Evolutionary conservation across 805 yeast genomes (phyloP).

Genomic region (Lipomyces chichibuensis): DNA sequence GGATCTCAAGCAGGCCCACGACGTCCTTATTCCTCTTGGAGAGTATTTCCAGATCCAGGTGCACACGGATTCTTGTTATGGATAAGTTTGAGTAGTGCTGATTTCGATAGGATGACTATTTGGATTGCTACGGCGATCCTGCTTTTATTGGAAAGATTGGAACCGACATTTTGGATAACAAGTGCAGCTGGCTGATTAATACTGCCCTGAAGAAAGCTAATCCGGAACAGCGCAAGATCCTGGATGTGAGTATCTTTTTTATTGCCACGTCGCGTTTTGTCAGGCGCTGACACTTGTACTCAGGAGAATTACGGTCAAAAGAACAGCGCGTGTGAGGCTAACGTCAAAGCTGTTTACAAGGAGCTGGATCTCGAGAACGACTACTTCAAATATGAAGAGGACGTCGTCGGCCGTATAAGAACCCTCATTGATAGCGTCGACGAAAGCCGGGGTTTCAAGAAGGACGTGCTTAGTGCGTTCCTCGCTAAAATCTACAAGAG

Average conservation of each 20-base stretch:
- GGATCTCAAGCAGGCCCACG: conserved; percentile 86
- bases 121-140: conserved; percentile 97
- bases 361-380: conserved; percentile 71
- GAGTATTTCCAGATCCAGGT: conserved; percentile 96
- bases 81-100: neutral
- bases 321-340: conserved; percentile 65
- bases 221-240: conserved; percentile 76
- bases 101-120: conserved; percentile 67
- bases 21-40: conserved; percentile 89
- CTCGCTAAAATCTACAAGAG: conserved; percentile 92
- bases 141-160: conserved; percentile 98
- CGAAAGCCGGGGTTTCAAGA: conserved; percentile 91
- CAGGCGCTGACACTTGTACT: neutral
- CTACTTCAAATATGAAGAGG: conserved; percentile 83
- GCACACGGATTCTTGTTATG: neutral
- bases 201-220: conserved; percentile 80
- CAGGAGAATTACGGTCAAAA: conserved; percentile 79
- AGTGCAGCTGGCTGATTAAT: conserved; percentile 97
- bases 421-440: conserved; percentile 71
- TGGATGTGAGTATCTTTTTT: conserved; percentile 55
- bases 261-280: too few species aligned
- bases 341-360: conserved; percentile 70
- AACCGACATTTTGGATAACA: conserved; percentile 97
- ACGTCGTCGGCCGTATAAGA: conserved; percentile 64
- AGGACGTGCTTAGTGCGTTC: conserved; percentile 80